Evolutionary conservation across 2,329 filamentous ascomycete genomes (phyloP).

Genomic region (Coniochaeta hoffmannii): DNA sequence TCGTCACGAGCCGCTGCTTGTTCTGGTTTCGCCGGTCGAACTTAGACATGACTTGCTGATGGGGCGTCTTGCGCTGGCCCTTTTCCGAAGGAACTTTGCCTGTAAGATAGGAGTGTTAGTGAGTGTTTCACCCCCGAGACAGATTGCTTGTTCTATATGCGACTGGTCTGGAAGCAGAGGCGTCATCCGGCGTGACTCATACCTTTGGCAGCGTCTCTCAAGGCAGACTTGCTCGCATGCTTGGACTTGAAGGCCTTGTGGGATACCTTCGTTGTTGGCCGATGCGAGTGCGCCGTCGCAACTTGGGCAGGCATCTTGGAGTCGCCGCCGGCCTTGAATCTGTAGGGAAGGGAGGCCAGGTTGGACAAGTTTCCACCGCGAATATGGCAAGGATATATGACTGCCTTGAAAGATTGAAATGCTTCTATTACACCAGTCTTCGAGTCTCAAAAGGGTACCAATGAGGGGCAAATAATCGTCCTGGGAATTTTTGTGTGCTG

Average conservation of each 20-base stretch:
- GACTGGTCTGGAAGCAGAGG: too few species aligned
- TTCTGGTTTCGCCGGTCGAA: conserved; percentile 91
- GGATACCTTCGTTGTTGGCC: conserved; percentile 80
- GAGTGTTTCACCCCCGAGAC: not conserved
- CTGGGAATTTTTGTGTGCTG: not conserved
- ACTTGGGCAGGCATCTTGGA: conserved; percentile 67
- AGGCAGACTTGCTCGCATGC: conserved; percentile 78
- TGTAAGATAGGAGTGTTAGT: conserved; percentile 23
- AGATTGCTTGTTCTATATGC: too few species aligned
- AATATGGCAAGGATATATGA: not conserved
- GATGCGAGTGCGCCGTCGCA: conserved; percentile 69
- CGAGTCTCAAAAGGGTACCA: not conserved
- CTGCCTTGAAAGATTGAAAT: not conserved
- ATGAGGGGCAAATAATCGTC: conserved; percentile 3
- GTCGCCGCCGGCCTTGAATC: conserved; percentile 76
- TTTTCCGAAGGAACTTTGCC: conserved; percentile 73
- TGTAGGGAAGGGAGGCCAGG: conserved; percentile 68
- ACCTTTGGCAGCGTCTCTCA: conserved; percentile 86
- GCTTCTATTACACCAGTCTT: not conserved
- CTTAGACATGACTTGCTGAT: conserved; percentile 97
- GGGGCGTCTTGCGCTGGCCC: conserved; percentile 74
- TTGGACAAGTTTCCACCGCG: conserved; percentile 23
- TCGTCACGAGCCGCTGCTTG: conserved; percentile 78
- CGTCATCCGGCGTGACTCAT: conserved; percentile 13
- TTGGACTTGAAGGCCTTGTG: conserved; percentile 92